Percentiles rank a stretch among this genome's conserved stretches.
Evolutionary conservation across 2,329 filamentous ascomycete species (phyloP).

Genomic region (Lachnum nothofagi): DNA sequence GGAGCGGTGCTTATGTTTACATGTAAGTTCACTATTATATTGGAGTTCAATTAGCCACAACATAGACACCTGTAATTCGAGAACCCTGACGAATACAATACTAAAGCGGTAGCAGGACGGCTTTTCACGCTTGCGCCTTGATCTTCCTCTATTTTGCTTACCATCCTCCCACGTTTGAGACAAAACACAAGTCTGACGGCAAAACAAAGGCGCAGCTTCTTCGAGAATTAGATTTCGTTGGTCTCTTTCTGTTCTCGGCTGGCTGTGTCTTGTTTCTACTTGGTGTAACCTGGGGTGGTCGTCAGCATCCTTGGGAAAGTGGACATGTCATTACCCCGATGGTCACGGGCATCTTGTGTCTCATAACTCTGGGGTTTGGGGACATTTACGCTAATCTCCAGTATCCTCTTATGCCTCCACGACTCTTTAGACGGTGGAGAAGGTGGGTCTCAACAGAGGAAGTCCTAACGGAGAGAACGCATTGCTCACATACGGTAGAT

Average conservation of each 20-base stretch:
- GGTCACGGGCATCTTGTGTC: constrained; percentile 24
- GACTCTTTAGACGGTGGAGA: constrained; percentile 29
- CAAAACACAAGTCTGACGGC: constrained; percentile 33
- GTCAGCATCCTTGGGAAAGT: constrained; percentile 27
- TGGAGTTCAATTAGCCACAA: too few relatives aligned
- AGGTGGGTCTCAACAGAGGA: too few relatives aligned
- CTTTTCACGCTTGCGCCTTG: too few relatives aligned
- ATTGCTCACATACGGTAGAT: too few relatives aligned
- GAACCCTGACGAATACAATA: too few relatives aligned
- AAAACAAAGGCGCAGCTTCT: constrained; percentile 35
- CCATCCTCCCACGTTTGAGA: constrained; percentile 39
- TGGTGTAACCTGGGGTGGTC: constrained; percentile 29
- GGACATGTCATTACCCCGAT: constrained; percentile 26
- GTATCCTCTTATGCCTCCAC: constrained; percentile 32
- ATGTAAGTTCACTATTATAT: too few relatives aligned
- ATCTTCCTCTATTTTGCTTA: constrained; percentile 40
- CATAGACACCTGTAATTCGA: too few relatives aligned
- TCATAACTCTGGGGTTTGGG: constrained; percentile 30
- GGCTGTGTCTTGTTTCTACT: constrained; percentile 30
- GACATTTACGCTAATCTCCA: constrained; percentile 26
- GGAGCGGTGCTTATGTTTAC: too few relatives aligned
- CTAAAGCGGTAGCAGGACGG: too few relatives aligned
- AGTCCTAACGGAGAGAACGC: too few relatives aligned
- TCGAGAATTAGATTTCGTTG: constrained; percentile 42
- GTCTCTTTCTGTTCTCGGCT: constrained; percentile 35